A percentile compares a stretch with the other conserved stretches of the same genome.
phyloP scores from a whole-genome alignment of 805 yeast genomes.

The Candida tallmaniae region DNA sequence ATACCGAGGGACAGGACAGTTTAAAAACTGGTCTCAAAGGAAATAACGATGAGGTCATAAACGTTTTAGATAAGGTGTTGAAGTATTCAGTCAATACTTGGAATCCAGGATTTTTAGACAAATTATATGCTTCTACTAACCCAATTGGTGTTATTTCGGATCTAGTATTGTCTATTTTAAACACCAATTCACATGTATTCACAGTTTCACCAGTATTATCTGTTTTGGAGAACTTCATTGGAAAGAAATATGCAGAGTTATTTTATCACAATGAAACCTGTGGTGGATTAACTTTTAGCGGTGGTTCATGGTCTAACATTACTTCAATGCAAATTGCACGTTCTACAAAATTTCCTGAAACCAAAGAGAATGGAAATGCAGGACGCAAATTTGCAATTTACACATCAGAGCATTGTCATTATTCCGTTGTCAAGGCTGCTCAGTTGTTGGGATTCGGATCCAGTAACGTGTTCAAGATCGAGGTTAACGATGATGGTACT shows the following conservation, averaged over 20 bases:
- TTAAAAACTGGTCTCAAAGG: constrained; percentile 29
- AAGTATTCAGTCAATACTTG: constrained; percentile 75
- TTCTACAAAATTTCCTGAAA: constrained; percentile 59
- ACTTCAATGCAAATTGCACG: constrained; percentile 77
- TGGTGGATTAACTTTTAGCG: constrained; percentile 83
- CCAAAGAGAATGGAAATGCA: constrained; percentile 57
- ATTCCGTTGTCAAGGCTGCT: constrained; percentile 78
- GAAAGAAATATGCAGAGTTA: constrained; percentile 60
- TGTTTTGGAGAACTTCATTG: constrained; percentile 65
- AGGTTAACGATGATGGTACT: constrained; percentile 51
- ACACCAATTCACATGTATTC: constrained; percentile 82
- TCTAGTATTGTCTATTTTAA: constrained; percentile 58
- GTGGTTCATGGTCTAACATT: constrained; percentile 84
- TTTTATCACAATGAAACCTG: constrained; percentile 53
- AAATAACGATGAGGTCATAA: constrained; percentile 38
- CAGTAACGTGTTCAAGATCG: constrained; percentile 56
- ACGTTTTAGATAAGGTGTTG: constrained; percentile 52
- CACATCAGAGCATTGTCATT: constrained; percentile 70
- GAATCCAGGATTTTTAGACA: constrained; percentile 84
- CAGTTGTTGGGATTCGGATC: constrained; percentile 71
- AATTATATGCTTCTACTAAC: constrained; percentile 79
- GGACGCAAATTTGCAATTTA: constrained; percentile 59
- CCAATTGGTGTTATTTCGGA: constrained; percentile 80
- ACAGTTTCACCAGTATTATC: constrained; percentile 81
- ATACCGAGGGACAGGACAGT: constrained; percentile 18